phyloP scores from a whole-genome alignment of 2,329 filamentous ascomycete genomes.

The Exophiala phaeomuriformis region DNA sequence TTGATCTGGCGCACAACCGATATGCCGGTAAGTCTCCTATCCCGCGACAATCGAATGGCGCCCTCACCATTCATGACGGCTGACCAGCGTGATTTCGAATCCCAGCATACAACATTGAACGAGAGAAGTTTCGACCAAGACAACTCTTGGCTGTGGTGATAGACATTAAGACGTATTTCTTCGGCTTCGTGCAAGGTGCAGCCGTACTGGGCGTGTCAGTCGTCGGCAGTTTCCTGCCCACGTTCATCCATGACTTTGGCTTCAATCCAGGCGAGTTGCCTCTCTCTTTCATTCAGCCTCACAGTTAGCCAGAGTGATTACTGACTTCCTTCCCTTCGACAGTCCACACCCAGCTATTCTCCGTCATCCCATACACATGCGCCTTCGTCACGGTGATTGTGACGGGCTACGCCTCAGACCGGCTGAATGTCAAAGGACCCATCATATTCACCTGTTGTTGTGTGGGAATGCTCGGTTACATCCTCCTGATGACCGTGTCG shows the following conservation, averaged over 20 bases:
- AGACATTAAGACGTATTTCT: slow-evolving; percentile 10
- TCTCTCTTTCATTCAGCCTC: neutral
- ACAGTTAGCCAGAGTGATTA: neutral
- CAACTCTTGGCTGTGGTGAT: slow-evolving; percentile 5
- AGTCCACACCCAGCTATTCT: slow-evolving; percentile 13
- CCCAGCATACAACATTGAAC: slow-evolving; percentile 2
- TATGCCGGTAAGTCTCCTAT: neutral
- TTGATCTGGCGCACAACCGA: neutral
- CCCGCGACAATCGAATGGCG: too few relatives aligned
- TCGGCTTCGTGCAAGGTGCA: neutral
- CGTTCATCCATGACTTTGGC: slow-evolving; percentile 14
- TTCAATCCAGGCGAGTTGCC: slow-evolving; percentile 11
- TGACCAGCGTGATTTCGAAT: too few relatives aligned
- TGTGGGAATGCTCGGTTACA: neutral
- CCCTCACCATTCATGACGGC: too few relatives aligned
- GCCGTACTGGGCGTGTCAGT: slow-evolving; percentile 5
- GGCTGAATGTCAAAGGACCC: neutral
- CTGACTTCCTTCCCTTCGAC: neutral
- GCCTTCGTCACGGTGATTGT: slow-evolving; percentile 4
- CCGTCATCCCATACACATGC: slow-evolving; percentile 12
- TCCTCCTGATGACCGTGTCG: neutral
- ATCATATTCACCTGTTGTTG: neutral
- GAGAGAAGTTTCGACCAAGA: slow-evolving; percentile 1
- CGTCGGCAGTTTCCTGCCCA: slow-evolving; percentile 13
- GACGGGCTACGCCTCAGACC: slow-evolving; percentile 4